A percentile compares a stretch with the other conserved stretches of the same genome.
phyloP scores from a whole-genome alignment of 2,329 filamentous ascomycete species.

The Tolypocladium inflatum region DNA sequence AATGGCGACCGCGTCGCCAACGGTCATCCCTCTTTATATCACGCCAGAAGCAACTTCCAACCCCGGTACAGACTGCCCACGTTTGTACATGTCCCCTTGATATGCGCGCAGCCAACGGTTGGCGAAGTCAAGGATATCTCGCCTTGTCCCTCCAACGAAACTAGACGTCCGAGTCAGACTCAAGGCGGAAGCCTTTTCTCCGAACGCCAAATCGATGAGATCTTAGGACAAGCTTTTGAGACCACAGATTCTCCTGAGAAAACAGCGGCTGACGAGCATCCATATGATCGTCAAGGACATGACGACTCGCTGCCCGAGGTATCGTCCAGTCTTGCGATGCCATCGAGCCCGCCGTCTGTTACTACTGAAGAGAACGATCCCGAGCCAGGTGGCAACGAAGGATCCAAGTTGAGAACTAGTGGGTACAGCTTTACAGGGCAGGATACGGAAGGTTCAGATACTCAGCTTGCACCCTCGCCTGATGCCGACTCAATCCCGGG shows the following conservation, averaged over 20 bases:
- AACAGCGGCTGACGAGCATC: neutral
- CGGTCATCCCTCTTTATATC: neutral
- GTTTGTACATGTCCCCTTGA: conserved; percentile 4
- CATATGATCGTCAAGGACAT: neutral
- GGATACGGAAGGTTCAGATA: neutral
- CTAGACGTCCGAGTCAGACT: neutral
- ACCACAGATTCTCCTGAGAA: neutral
- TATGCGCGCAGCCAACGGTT: conserved; percentile 3
- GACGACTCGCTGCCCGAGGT: too few species aligned
- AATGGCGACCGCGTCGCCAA: neutral
- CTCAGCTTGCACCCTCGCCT: neutral
- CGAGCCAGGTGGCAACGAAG: neutral
- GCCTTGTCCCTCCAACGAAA: neutral
- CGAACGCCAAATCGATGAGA: conserved; percentile 5
- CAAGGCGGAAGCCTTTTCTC: conserved; percentile 4
- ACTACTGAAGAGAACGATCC: neutral
- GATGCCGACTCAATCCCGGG: neutral
- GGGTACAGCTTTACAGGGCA: neutral
- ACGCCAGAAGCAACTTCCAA: conserved; percentile 6
- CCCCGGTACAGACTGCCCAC: conserved; percentile 8
- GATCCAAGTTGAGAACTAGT: neutral
- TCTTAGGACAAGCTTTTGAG: conserved; percentile 4
- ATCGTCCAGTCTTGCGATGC: neutral
- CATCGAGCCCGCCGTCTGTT: neutral
- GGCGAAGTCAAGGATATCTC: conserved; percentile 6